Evolutionary conservation across 1,139 yeast genomes (phyloP).

Genomic region (Candida tunisiensis): DNA sequence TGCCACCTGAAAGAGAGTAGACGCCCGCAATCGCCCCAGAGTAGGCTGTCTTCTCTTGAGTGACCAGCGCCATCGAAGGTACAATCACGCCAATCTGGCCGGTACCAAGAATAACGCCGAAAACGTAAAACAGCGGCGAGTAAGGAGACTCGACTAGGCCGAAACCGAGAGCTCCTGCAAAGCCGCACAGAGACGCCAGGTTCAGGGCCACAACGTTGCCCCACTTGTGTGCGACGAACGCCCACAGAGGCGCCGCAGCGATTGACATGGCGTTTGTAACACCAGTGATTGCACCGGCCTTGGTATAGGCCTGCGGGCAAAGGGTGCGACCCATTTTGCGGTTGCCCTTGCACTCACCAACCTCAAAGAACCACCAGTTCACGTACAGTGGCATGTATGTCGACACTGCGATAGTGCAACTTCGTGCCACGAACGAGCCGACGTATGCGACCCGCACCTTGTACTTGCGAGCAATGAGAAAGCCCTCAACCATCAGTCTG

Average conservation of each 20-base stretch:
- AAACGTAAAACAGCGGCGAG: slow-evolving; percentile 16
- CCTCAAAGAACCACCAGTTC: slow-evolving; percentile 34
- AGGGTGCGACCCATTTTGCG: slow-evolving; percentile 20
- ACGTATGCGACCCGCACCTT: slow-evolving; percentile 33
- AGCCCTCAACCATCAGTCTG: slow-evolving; percentile 29
- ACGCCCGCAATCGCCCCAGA: slow-evolving; percentile 58
- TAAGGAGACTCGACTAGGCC: slow-evolving; percentile 19
- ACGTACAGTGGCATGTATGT: slow-evolving; percentile 50
- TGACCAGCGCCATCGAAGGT: slow-evolving; percentile 29
- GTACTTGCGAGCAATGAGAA: slow-evolving; percentile 21
- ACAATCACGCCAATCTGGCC: slow-evolving; percentile 44
- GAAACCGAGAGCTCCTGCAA: slow-evolving; percentile 21
- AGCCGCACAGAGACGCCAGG: slow-evolving; percentile 22
- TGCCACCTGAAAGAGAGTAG: slow-evolving; percentile 47
- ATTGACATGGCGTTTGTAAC: slow-evolving; percentile 43
- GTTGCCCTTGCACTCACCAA: slow-evolving; percentile 31
- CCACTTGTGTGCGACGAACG: slow-evolving; percentile 32
- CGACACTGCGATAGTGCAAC: slow-evolving; percentile 43
- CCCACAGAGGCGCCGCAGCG: slow-evolving; percentile 47
- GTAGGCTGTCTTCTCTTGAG: slow-evolving; percentile 24
- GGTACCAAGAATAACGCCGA: slow-evolving; percentile 26
- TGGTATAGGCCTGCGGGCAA: slow-evolving; percentile 48
- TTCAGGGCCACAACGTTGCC: slow-evolving; percentile 27
- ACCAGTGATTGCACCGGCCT: slow-evolving; percentile 54
- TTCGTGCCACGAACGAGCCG: slow-evolving; percentile 49